Conservation (phyloP, 345 rosid species). For the Pistacia atlantica region DNA sequence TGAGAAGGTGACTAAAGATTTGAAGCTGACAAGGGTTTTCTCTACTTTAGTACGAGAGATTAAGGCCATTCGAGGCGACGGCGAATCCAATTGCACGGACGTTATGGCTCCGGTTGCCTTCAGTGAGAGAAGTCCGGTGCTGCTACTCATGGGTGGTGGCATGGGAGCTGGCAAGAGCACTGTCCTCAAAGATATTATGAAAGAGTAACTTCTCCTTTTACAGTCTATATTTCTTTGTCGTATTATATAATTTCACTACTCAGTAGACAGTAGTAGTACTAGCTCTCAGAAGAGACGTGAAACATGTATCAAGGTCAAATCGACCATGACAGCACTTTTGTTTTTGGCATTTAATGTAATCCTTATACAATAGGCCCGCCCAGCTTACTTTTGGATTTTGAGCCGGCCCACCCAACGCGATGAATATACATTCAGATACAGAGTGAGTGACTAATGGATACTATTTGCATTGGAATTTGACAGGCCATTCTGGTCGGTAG, state of each 20-base stretch:
- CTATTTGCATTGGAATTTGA: conserved; percentile 5
- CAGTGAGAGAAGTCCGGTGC: conserved; percentile 78
- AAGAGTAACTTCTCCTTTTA: conserved; percentile 46
- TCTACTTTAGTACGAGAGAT: conserved; percentile 81
- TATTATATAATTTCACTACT: too few species aligned
- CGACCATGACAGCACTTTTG: too few species aligned
- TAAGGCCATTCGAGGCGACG: conserved; percentile 57
- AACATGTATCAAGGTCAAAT: too few species aligned
- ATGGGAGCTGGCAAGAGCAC: conserved; percentile 99
- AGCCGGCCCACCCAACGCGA: too few species aligned
- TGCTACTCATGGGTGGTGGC: conserved; percentile 96
- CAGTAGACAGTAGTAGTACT: too few species aligned
- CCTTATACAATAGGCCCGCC: too few species aligned
- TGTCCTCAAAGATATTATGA: conserved; percentile 77
- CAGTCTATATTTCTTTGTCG: not conserved
- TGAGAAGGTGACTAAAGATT: conserved; percentile 64
- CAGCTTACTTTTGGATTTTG: too few species aligned
- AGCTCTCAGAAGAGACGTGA: too few species aligned
- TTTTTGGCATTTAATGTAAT: too few species aligned
- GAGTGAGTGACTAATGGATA: not conserved
- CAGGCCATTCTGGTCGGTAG: conserved; percentile 89
- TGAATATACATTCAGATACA: too few species aligned
- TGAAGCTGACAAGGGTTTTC: conserved; percentile 73
- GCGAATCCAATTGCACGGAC: conserved; percentile 53
- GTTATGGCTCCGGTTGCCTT: conserved; percentile 88